A percentile compares a stretch with the other conserved stretches of the same genome.
Evolutionary conservation across 2,329 filamentous ascomycete species (phyloP).

Genomic region (Aspergillus intermedius): DNA sequence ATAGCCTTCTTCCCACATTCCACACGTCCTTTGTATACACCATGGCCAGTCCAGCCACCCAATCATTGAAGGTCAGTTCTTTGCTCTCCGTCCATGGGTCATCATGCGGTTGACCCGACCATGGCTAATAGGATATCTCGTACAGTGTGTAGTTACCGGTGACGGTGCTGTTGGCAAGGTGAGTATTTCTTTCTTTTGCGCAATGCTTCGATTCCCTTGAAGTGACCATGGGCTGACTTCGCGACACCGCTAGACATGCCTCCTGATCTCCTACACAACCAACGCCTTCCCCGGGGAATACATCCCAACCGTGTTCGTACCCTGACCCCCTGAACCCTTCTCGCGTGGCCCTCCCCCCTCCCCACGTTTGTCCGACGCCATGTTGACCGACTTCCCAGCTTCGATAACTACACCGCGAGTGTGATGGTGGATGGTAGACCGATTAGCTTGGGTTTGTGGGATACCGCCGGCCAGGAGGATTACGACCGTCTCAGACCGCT

Average conservation of each 20-base stretch:
- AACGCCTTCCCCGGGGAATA: conserved; percentile 99
- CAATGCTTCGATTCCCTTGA: background rate
- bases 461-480: conserved; percentile 98
- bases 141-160: conserved; percentile 93
- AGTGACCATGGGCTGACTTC: conserved; percentile 1
- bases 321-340: conserved; percentile 11
- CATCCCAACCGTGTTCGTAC: conserved; percentile 75
- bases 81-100: conserved; percentile 3
- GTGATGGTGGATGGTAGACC: conserved; percentile 99
- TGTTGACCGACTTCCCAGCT: conserved; percentile 49
- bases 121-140: conserved; percentile 32
- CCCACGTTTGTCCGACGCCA: conserved; percentile 1
- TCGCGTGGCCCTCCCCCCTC: conserved; percentile 3
- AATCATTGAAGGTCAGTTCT: conserved; percentile 74
- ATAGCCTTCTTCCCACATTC: background rate
- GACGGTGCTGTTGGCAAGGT: conserved; percentile 99
- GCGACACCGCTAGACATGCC: conserved; percentile 69
- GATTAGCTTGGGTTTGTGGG: conserved; percentile 93
- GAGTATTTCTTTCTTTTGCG: conserved; percentile 27
- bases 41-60: conserved; percentile 77
- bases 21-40: conserved; percentile 5
- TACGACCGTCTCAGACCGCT: conserved; percentile 92
- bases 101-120: conserved; percentile 11
- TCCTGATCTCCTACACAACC: conserved; percentile 98
- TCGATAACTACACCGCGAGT: conserved; percentile 98